Base-by-base conservation (phyloP, 176 grass and related monocot species). In the Elaeis guineensis region DNA sequence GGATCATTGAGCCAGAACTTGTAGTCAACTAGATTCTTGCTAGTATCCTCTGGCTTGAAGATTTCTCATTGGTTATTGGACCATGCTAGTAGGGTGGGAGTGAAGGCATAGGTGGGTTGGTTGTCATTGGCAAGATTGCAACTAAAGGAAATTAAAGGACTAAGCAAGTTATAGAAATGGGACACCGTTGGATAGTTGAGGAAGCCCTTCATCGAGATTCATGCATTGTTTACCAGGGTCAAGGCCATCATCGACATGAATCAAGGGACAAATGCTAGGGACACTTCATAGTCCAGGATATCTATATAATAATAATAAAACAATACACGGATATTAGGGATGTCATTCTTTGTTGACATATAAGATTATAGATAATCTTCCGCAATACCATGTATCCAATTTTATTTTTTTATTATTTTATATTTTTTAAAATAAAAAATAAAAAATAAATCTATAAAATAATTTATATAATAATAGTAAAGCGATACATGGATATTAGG, bases 161-260 rank as follows among this genome's bases (percentile, higher is more conserved):
- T 74, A 66, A 83, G 79, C 59, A 82, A 89, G 15, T 72, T 23
- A 23, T 23, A 23, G 23, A 2, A 35, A 22, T 82, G 16, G 6
- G 75, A 39, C 25, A 59, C 57, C 1, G 77, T 0, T 2, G 78
- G 59, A 11, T 65, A 7, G 70, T 84, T 5, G 4, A 72, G 85
- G 59, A 67, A 55, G 25, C 11, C 65, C 49, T 67, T 52, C 3
- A n/a, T 26, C 2, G n/a, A 52, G 17, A 18, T 52, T 16, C 25
- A 16, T 51, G 72, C 67, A 57, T 52, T 87, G 53, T 67, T 90
- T 0, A 78, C 87, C 58, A 88, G 82, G 69, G 87, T 87, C 25
- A 84, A 98, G 53, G 87, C 85, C 85, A 98, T 97, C 19, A 48
- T 23, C 57, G 52, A 52, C 8, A 18, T 19, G 2, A 61, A 51